These are phyloP conservation scores for Candida gigantensis DNA, from an alignment of 1,139 yeast species.

Conservation along the genomic window DNA sequence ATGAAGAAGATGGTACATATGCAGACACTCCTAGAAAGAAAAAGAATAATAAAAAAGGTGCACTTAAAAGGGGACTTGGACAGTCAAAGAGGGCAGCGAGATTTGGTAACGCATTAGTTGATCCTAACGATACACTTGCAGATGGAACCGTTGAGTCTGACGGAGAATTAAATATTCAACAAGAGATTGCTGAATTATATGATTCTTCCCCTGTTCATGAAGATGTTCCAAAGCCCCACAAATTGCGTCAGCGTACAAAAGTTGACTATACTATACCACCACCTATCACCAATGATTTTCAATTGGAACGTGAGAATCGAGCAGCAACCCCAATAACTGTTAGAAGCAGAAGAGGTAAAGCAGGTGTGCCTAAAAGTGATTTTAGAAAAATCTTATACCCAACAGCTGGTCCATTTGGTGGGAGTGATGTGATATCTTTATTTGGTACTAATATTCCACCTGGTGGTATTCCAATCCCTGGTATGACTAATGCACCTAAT, in stretches of 20 bases:
- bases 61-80: constrained; percentile 25
- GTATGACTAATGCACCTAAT: constrained; percentile 27
- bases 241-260: constrained; percentile 73
- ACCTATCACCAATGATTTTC: constrained; percentile 59
- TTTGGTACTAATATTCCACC: constrained; percentile 69
- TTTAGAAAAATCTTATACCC: constrained; percentile 72
- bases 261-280: constrained; percentile 89
- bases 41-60: constrained; percentile 15
- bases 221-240: constrained; percentile 50
- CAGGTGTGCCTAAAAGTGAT: constrained; percentile 41
- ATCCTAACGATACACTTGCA: constrained; percentile 26
- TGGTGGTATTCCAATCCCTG: constrained; percentile 47
- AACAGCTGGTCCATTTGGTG: constrained; percentile 98
- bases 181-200: constrained; percentile 54
- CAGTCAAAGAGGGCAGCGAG: constrained; percentile 18
- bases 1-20: constrained; percentile 26
- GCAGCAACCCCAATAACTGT: constrained; percentile 18
- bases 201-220: constrained; percentile 56
- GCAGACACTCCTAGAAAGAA: constrained; percentile 17
- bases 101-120: constrained; percentile 16
- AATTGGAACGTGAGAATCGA: constrained; percentile 20
- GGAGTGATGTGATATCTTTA: constrained; percentile 77
- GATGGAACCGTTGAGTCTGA: constrained; percentile 24
- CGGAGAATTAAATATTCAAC: constrained; percentile 41
- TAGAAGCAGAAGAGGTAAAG: constrained; percentile 29